A percentile compares a stretch with the other conserved stretches of the same genome.
Conservation (phyloP, 1,284 basidiomycete genomes). For the Fomes fomentarius region DNA sequence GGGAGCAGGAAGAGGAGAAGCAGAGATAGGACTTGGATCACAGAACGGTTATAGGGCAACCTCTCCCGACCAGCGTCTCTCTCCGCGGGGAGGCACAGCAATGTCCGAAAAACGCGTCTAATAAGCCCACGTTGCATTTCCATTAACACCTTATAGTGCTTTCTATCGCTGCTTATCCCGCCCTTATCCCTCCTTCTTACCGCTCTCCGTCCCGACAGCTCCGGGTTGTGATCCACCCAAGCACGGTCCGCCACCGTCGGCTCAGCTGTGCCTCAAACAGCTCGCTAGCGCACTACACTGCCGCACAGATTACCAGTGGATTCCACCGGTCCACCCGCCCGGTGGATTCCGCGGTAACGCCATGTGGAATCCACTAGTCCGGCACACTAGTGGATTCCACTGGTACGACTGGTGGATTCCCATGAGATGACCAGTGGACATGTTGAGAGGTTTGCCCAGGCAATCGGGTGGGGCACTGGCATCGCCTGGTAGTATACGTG, state of each 20-base stretch:
- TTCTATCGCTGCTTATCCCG: neutral
- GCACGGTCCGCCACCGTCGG: conserved; percentile 10
- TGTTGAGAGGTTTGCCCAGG: too few relatives aligned
- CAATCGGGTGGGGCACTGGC: too few relatives aligned
- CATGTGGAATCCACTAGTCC: too few relatives aligned
- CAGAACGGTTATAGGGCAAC: conserved; percentile 33
- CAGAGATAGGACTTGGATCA: conserved; percentile 25
- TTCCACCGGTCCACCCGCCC: too few relatives aligned
- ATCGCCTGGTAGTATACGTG: too few relatives aligned
- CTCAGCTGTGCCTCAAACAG: conserved; percentile 20
- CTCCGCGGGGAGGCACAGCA: neutral
- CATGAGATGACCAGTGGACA: too few relatives aligned
- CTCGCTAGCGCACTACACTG: too few relatives aligned
- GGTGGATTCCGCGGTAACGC: too few relatives aligned
- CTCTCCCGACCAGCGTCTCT: conserved; percentile 20
- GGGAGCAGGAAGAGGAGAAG: conserved; percentile 25
- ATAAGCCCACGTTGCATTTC: neutral
- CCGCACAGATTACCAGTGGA: too few relatives aligned
- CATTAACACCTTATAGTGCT: neutral
- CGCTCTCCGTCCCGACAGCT: conserved; percentile 6
- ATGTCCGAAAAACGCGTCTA: neutral
- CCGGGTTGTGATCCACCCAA: neutral
- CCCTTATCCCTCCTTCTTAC: too few relatives aligned
- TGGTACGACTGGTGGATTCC: too few relatives aligned
- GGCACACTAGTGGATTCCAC: too few relatives aligned